phyloP scores from a whole-genome alignment of 495 filamentous ascomycete species.

The Lentithecium fluviatile region DNA sequence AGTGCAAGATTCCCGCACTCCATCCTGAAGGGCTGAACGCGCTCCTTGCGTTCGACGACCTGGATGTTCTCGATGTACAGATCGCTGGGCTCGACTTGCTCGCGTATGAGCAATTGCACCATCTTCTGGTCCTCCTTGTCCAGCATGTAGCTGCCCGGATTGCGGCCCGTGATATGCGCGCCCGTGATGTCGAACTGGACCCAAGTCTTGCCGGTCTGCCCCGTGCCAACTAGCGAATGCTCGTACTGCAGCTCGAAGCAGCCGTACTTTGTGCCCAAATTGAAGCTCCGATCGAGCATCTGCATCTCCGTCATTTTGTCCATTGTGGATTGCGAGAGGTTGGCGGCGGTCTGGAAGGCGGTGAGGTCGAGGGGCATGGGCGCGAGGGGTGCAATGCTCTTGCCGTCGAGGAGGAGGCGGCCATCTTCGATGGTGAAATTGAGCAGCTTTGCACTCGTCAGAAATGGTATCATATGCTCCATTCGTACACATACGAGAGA shows the following conservation, averaged over 20 bases:
- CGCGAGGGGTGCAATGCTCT: conserved; percentile 8
- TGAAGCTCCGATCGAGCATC: conserved; percentile 18
- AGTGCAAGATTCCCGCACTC: conserved; percentile 20
- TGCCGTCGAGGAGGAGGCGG: conserved; percentile 22
- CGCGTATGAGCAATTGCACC: conserved; percentile 21
- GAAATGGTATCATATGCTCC: background rate
- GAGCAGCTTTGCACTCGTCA: conserved; percentile 10
- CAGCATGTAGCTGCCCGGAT: conserved; percentile 8
- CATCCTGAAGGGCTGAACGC: conserved; percentile 12
- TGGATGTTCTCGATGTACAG: conserved; percentile 24
- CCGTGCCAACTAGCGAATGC: conserved; percentile 11
- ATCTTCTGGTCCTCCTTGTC: conserved; percentile 27
- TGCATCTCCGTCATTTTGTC: conserved; percentile 12
- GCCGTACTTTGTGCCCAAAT: conserved; percentile 22
- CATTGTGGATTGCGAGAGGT: conserved; percentile 18
- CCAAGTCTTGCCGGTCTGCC: background rate
- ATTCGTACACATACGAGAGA: conserved; percentile 16
- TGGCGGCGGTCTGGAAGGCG: conserved; percentile 21
- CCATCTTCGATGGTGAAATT: conserved; percentile 25
- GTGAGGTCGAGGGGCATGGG: conserved; percentile 4
- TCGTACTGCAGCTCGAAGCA: conserved; percentile 20
- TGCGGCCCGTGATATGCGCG: conserved; percentile 13
- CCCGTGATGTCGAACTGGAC: conserved; percentile 24
- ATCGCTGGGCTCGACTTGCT: background rate
- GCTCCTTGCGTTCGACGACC: conserved; percentile 17